These are phyloP conservation scores for Diaporthe citrichinensis DNA, from an alignment of 2,329 filamentous ascomycete species.

Conservation along the genomic window DNA sequence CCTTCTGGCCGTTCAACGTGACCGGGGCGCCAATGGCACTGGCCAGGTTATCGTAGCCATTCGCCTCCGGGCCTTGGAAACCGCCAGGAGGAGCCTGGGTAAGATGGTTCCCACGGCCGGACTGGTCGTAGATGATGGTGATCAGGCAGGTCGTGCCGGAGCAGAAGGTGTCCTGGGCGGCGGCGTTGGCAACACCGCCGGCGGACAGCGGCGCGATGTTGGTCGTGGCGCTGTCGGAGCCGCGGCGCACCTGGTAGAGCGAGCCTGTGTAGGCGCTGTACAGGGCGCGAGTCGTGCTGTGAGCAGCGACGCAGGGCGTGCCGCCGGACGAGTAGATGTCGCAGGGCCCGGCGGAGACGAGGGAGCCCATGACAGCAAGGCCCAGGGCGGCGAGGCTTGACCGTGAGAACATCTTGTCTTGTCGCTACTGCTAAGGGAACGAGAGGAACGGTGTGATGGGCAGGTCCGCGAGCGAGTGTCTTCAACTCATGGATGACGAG, in stretches of 20 bases:
- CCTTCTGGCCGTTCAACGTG: constrained; percentile 71
- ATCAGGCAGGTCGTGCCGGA: constrained; percentile 73
- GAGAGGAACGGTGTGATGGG: neutral
- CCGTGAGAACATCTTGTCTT: constrained; percentile 38
- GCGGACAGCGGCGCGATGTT: constrained; percentile 66
- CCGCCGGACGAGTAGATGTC: constrained; percentile 72
- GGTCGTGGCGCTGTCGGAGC: constrained; percentile 62
- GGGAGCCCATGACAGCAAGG: constrained; percentile 53
- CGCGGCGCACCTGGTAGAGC: constrained; percentile 73
- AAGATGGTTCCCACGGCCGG: constrained; percentile 72
- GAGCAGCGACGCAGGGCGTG: constrained; percentile 75
- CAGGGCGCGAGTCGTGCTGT: constrained; percentile 75
- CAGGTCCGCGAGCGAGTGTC: neutral
- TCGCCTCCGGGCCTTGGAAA: constrained; percentile 67
- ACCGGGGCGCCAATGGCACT: constrained; percentile 73
- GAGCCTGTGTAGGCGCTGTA: constrained; percentile 67
- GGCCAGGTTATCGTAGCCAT: constrained; percentile 73
- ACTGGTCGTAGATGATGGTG: constrained; percentile 76
- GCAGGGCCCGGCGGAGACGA: constrained; percentile 69
- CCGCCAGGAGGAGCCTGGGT: constrained; percentile 72
- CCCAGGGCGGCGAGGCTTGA: constrained; percentile 49
- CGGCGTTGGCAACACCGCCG: constrained; percentile 74
- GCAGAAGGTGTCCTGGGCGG: constrained; percentile 73
- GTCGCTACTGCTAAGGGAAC: constrained; percentile 1
- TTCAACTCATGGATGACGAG: neutral